Evolutionary conservation across 805 yeast genomes (phyloP).

Genomic region (Danielozyma ontarioensis): DNA sequence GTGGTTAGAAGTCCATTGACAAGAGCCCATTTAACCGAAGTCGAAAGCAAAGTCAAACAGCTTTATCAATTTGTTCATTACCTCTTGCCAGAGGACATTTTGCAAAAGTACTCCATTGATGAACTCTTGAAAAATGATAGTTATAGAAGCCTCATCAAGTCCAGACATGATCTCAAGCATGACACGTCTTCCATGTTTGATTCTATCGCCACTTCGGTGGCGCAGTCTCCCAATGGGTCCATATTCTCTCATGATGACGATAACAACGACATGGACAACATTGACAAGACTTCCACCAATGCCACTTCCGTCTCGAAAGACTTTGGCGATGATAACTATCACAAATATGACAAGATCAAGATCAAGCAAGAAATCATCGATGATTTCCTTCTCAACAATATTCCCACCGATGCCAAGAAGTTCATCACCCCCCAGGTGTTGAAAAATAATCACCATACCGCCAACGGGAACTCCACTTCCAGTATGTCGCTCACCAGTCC

Average conservation of each 20-base stretch:
- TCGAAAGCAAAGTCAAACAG: conserved; percentile 45
- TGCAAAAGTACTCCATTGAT: conserved; percentile 13
- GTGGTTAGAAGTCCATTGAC: conserved; percentile 77
- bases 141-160: conserved; percentile 6
- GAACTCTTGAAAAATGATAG: conserved; percentile 11
- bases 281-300: conserved; percentile 8
- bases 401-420: conserved; percentile 17
- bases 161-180: conserved; percentile 9
- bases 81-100: conserved; percentile 20
- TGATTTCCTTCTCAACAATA: conserved; percentile 34
- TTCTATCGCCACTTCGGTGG: conserved; percentile 6
- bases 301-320: conserved; percentile 1
- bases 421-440: conserved; percentile 1
- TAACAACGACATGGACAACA: conserved; percentile 3
- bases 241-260: conserved; percentile 8
- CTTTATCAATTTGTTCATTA: conserved; percentile 27
- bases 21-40: conserved; percentile 71
- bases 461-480: conserved; percentile 4
- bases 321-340: not conserved
- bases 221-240: conserved; percentile 19
- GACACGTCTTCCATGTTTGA: conserved; percentile 7
- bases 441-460: conserved; percentile 3
- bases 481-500: conserved; percentile 28
- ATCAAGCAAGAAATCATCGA: conserved; percentile 37
- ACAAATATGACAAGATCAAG: conserved; percentile 13